Percentiles rank a stretch among this genome's conserved stretches.
phyloP scores from a whole-genome alignment of 2,329 filamentous ascomycete species.

The Cercospora sp. region DNA sequence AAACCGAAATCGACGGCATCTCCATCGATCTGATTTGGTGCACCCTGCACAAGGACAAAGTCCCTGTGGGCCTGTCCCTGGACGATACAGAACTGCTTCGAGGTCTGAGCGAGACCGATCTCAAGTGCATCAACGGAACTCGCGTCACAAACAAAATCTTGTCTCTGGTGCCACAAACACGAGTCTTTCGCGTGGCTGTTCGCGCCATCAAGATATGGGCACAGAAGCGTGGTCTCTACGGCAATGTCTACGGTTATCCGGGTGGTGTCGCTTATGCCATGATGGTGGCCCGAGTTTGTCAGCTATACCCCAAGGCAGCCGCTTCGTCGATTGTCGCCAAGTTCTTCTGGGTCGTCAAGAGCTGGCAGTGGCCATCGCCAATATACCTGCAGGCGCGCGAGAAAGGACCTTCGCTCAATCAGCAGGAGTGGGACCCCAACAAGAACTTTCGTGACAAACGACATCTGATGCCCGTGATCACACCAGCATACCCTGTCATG shows the following conservation, averaged over 20 bases:
- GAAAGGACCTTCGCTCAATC: slow-evolving; percentile 70
- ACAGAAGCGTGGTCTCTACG: slow-evolving; percentile 86
- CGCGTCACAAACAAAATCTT: slow-evolving; percentile 93
- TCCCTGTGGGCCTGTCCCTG: slow-evolving; percentile 64
- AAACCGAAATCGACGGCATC: slow-evolving; percentile 86
- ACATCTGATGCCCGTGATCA: slow-evolving; percentile 97
- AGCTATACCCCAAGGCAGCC: slow-evolving; percentile 90
- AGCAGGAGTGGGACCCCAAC: slow-evolving; percentile 92
- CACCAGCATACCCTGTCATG: slow-evolving; percentile 95
- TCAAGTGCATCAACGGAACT: slow-evolving; percentile 89
- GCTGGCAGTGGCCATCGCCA: slow-evolving; percentile 94
- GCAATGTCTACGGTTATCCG: slow-evolving; percentile 93
- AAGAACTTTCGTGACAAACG: slow-evolving; percentile 77
- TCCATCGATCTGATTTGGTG: slow-evolving; percentile 84
- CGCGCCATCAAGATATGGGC: slow-evolving; percentile 97
- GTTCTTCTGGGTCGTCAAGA: slow-evolving; percentile 88
- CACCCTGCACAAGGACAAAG: slow-evolving; percentile 45
- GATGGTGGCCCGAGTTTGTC: slow-evolving; percentile 92
- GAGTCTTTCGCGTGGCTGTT: slow-evolving; percentile 84
- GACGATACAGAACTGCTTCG: slow-evolving; percentile 82
- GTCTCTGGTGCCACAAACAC: slow-evolving; percentile 80
- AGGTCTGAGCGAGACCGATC: slow-evolving; percentile 80
- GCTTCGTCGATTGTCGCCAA: slow-evolving; percentile 86
- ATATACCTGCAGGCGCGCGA: slow-evolving; percentile 87
- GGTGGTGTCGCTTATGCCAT: slow-evolving; percentile 98